Base-by-base conservation (phyloP, 352 stramenopile species). In the Globisporangium irregulare region DNA sequence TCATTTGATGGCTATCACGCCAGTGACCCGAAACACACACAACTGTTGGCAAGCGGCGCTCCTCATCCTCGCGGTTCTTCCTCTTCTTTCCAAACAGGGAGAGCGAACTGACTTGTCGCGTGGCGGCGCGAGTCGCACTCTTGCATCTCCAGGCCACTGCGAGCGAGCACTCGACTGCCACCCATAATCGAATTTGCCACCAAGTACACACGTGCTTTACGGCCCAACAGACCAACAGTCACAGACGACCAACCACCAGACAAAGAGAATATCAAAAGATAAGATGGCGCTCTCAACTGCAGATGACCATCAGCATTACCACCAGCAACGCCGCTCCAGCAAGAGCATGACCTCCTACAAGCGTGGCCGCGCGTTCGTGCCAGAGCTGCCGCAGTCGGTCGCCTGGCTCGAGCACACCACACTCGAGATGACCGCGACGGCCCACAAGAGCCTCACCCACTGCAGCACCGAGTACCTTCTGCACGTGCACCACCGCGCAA, bases 331-430 rank as follows among this genome's bases (percentile, higher is more conserved):
- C 41, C 27, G 24, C 48, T 58, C 22, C 24, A 61, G 20, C 36
- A 56, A n/a, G 29, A 34, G 12, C 20, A 57, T 32, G 24, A 53
- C n/a, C 20, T 61, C 60, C 25, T 27, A 51, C 48, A 61, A 59
- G 22, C 62, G 62, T 15, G 24, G 22, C 12, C 62, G 62, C 22
- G 12, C 29, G 10, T 3, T 5, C 36, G 50, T 54, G 12, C 50
- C 62, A 4, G 50, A 55, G 12, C 36, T 67, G 29, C 62, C 62
- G 3, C 18, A 9, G 12, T 32, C 48, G 12, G 48, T 67, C 50
- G 50, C 62, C 18, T 67, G 62, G 62, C 62, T 67, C 62, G 59
- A 64, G 34, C 59, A 64, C 25, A 41, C 43, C 0, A 25, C 59
- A 1, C 24, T 64, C 6, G 59, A 64, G n/a, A 64, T 64, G 59